Evolutionary conservation across 148 eudicot genomes (phyloP).

Genomic region (Selenicereus undatus): DNA sequence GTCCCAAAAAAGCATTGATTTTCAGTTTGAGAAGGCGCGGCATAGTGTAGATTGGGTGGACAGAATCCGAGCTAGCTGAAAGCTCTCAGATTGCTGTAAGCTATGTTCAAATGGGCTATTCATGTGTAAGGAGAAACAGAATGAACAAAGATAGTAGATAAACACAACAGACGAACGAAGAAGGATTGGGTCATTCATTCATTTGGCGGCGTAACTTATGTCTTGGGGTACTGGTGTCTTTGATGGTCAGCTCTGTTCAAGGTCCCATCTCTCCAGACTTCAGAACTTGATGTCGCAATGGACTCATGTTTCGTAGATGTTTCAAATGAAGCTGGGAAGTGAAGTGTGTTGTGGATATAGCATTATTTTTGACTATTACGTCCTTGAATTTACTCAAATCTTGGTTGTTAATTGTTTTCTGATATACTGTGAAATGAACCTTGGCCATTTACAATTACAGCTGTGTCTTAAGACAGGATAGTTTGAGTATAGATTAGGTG

Average conservation of each 20-base stretch:
- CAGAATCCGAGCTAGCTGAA: conserved; percentile 42
- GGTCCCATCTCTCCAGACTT: conserved; percentile 10
- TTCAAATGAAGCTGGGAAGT: conserved; percentile 15
- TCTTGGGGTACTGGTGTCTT: conserved; percentile 10
- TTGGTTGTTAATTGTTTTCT: not conserved
- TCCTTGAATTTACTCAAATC: not conserved
- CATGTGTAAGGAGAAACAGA: conserved; percentile 10
- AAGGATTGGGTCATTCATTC: conserved; percentile 8
- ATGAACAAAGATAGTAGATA: conserved; percentile 13
- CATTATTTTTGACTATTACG: conserved; percentile 10
- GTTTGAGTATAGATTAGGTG: not conserved
- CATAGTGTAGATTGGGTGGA: conserved; percentile 95
- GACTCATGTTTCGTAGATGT: conserved; percentile 13
- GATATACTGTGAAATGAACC: not conserved
- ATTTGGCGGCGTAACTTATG: conserved; percentile 15
- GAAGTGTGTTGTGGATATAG: conserved; percentile 10
- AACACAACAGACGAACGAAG: conserved; percentile 18
- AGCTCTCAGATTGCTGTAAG: conserved; percentile 22
- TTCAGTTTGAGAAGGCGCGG: conserved; percentile 69
- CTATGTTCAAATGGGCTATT: conserved; percentile 10
- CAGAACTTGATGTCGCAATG: not conserved
- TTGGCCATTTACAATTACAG: not conserved
- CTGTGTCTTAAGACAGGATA: not conserved
- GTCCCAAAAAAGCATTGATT: conserved; percentile 65
- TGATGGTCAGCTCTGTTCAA: not conserved